Evolutionary conservation across 2,329 filamentous ascomycete genomes (phyloP), one percentile per base, ranked within the genome.

Genomic region (Xylariaceae sp.): DNA sequence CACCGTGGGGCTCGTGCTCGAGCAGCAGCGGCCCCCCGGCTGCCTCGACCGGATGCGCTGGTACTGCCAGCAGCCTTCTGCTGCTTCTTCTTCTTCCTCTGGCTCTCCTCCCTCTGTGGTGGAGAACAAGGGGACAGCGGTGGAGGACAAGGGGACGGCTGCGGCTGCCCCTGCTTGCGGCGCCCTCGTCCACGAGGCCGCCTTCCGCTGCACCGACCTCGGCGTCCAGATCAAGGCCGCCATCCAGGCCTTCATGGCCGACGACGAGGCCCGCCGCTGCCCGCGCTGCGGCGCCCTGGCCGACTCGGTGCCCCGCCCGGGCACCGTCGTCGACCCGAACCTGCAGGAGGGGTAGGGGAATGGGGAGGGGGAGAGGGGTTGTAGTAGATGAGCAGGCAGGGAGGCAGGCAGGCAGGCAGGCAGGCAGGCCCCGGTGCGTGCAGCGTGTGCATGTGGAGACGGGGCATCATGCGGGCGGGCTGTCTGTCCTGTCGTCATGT

Each of bases 161-260:
- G 24, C 6, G 8, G 24, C 8, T 6, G 25, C 8, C 13, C 30
- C 33, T 19, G 36, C 21, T 5, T 94, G 88, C 56, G 63, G 67
- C 11, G 68, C 71, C 36, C 61, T 89, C 43, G 89, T 96, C 5
- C 82, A 93, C 61, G 89, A 96, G 68, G 83, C 80, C 27, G 67
- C 72, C 9, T 96, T 98, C 53, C 78, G 92, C 57, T 94, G 88
- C 59, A 89, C 80, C 21, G 83, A 96, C 64, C 63, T 96, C 43
- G 90, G 90, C 14, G 90, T 83, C 16, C 92, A 96, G 75, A 90
- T 98, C 55, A 96, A 95, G 68, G 76, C 76, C 33, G 89, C 85
- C 6, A 90, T 96, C 23, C 78, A 94, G 60, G 70, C 68, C 14
- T 96, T 96, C 60, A 82, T 79, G 59, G 70, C 58, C 2, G 45